phyloP scores from a whole-genome alignment of 1,139 yeast species.

The Magnusiomyces suaveolens region DNA sequence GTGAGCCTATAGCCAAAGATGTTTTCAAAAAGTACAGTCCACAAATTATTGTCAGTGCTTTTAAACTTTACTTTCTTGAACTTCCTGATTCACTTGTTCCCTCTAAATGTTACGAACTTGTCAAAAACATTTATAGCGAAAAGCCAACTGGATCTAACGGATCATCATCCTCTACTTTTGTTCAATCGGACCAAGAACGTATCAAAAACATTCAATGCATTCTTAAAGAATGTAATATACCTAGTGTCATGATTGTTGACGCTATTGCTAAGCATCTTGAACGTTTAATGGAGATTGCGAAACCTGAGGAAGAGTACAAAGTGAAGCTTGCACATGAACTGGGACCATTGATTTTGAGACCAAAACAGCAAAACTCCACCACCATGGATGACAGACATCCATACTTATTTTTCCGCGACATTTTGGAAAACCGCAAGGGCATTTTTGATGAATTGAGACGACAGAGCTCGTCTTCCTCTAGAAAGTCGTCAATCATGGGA shows the following conservation, averaged over 20 bases:
- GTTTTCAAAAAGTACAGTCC: conserved; percentile 35
- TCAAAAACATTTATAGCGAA: conserved; percentile 43
- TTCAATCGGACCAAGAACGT: conserved; percentile 46
- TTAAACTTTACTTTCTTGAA: conserved; percentile 69
- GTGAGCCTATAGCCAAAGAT: conserved; percentile 31
- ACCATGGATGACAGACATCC: conserved; percentile 53
- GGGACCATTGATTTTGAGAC: conserved; percentile 53
- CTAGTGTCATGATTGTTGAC: conserved; percentile 71
- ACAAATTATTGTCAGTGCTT: conserved; percentile 55
- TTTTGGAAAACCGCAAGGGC: conserved; percentile 48
- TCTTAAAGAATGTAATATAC: conserved; percentile 56
- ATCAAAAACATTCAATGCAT: conserved; percentile 56
- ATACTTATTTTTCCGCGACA: conserved; percentile 48
- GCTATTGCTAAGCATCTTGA: conserved; percentile 68
- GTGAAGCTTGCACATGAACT: conserved; percentile 51
- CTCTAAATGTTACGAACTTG: conserved; percentile 51
- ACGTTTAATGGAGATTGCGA: conserved; percentile 53
- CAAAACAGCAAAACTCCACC: conserved; percentile 39
- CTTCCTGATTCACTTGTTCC: conserved; percentile 76
- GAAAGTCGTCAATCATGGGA: neutral
- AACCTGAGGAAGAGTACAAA: conserved; percentile 41
- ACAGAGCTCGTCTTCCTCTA: conserved; percentile 8
- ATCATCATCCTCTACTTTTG: conserved; percentile 17
- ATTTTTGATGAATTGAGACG: conserved; percentile 45
- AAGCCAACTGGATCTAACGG: neutral